Base-by-base conservation (phyloP, 441 rosid species). In the Pelargonium fulgidum region DNA sequence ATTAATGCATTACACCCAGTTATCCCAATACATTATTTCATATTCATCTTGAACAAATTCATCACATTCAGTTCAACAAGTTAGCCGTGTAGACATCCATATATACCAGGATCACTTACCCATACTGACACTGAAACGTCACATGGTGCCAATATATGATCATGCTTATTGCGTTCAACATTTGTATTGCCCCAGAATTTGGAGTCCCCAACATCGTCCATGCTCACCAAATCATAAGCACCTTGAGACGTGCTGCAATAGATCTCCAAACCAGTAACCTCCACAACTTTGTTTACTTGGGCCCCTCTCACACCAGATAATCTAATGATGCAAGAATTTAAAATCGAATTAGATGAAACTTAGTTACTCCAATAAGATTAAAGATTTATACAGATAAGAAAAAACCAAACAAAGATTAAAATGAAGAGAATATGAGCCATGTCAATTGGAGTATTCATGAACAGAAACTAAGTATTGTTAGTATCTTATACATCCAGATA, bases 261-360 rank as follows among this genome's bases (percentile, higher is more conserved):
- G 75, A 91, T 80, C 79, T 82, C 95, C 80, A 91, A 77, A 69
- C 84, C 96, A 80, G 82, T 81, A 77, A 91, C 80, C 79, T 85
- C 89, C 65, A 83, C 84, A 44, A 66, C 80, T 86, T 89, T 88
- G 84, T 83, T 83, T 66, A 84, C 96, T 83, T 88, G 91, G 45
- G 86, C 87, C 70, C 82, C 89, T 76, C 81, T 81, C 75, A 78
- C 84, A 79, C 83, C 75, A 65, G 76, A 76, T 52, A 26, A 24
- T 62, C 65, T 62, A 26, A 24, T 26, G 41, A 62, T 4, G 64
- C 20, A 61, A 61, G 65, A 62, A 26, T 26, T 12, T 12, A 62
- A 26, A 14, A 26, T 26, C 17, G 65, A 13, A 26, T 62, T 12
- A 62, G 65, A 62, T 62, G n/a, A 26, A 62, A 62, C 13, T 41